Evolutionary conservation across 176 grass and related monocot species (phyloP).

Genomic region (Musa schizocarpa): DNA sequence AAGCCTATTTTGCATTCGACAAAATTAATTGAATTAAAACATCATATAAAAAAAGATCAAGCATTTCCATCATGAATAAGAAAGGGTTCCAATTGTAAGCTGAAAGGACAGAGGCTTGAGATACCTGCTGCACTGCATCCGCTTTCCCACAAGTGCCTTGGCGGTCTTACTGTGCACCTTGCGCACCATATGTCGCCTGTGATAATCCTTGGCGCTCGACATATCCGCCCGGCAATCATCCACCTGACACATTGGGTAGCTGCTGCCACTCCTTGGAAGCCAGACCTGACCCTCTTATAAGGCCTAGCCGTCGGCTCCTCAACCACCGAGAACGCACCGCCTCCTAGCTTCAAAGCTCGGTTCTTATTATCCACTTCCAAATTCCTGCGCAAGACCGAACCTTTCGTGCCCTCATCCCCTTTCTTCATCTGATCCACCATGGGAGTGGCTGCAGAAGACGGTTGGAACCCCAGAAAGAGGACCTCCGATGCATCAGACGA

Average conservation of each 20-base stretch:
- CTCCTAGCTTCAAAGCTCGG: slow-evolving; percentile 56
- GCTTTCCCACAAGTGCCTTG: slow-evolving; percentile 72
- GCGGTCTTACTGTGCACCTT: slow-evolving; percentile 80
- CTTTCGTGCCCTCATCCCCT: slow-evolving; percentile 3
- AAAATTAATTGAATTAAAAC: no score
- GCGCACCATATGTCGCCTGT: slow-evolving; percentile 92
- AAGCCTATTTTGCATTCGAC: no score
- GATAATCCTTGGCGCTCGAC: slow-evolving; percentile 82
- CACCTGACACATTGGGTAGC: slow-evolving; percentile 94
- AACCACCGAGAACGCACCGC: slow-evolving; percentile 1
- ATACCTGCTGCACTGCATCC: slow-evolving; percentile 94
- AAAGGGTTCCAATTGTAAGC: not conserved
- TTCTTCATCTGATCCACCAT: slow-evolving; percentile 16
- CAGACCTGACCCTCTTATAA: slow-evolving; percentile 67
- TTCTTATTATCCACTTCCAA: slow-evolving; percentile 17
- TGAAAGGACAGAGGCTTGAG: not conserved
- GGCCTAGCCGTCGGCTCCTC: slow-evolving; percentile 40
- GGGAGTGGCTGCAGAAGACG: slow-evolving; percentile 10
- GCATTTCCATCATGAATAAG: no score
- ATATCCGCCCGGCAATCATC: slow-evolving; percentile 89
- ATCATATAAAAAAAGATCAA: not conserved
- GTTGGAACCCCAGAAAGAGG: slow-evolving; percentile 6
- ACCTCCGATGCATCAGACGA: slow-evolving; percentile 20
- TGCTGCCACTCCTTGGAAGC: slow-evolving; percentile 55
- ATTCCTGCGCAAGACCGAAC: not conserved